These are phyloP conservation scores for Ramalina intermedia DNA, from an alignment of 495 filamentous ascomycete species.

Conservation along the genomic window DNA sequence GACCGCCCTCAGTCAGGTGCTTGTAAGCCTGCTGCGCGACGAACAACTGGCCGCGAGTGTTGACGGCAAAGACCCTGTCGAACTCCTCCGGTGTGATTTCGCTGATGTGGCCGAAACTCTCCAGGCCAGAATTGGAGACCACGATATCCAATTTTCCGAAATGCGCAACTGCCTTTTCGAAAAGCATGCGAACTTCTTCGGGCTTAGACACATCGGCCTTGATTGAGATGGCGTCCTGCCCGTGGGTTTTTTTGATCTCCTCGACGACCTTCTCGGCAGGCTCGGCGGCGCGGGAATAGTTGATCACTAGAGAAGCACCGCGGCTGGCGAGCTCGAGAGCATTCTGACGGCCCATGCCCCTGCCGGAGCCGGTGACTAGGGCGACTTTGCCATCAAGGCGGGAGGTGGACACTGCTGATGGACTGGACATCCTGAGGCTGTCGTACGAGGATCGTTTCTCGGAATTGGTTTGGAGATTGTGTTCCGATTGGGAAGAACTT, in stretches of 20 bases:
- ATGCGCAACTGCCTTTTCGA: constrained; percentile 28
- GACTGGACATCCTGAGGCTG: not conserved
- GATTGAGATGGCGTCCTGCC: constrained; percentile 27
- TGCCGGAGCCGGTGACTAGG: constrained; percentile 23
- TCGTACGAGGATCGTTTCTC: no score
- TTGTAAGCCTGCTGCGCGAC: constrained; percentile 55
- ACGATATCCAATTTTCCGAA: constrained; percentile 29
- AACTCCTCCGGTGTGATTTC: constrained; percentile 38
- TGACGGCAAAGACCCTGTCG: constrained; percentile 40
- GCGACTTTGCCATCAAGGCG: constrained; percentile 11
- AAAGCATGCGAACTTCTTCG: constrained; percentile 26
- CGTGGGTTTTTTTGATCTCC: no score
- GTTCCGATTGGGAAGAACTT: no score
- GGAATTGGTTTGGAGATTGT: no score
- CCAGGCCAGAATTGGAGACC: constrained; percentile 41
- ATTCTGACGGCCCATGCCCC: constrained; percentile 30
- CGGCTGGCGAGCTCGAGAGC: constrained; percentile 27
- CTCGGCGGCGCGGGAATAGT: constrained; percentile 19
- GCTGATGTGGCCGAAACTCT: constrained; percentile 32
- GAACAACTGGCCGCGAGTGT: constrained; percentile 46
- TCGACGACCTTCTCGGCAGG: constrained; percentile 38
- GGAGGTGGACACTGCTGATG: not conserved
- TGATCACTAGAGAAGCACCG: constrained; percentile 29
- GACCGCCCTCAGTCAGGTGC: constrained; percentile 34
- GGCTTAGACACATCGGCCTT: constrained; percentile 36